Evolutionary conservation across 2,329 filamentous ascomycete species (phyloP), one percentile per base, ranked within the genome.

Genomic region (Tolypocladium guangdongense): DNA sequence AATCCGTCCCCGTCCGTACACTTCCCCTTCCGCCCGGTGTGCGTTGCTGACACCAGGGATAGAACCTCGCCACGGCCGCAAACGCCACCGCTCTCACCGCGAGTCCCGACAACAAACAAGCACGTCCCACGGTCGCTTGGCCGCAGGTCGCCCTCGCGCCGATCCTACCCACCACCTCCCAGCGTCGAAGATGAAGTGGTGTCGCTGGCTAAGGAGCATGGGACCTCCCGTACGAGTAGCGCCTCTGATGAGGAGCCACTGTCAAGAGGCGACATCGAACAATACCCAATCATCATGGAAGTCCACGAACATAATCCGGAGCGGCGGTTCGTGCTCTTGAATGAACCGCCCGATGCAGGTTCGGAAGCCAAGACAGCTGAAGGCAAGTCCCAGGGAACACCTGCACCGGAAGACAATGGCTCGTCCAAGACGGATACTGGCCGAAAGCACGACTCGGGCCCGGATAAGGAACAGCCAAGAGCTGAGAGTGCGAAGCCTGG

Each of bases 131-230:
- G 55, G 24, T 54, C 50, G n/a, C 55, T 54, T 38, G 46, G 49
- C 32, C 48, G 54, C 33, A 49, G 47, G 24, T 48, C 52, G 27
- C 50, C 43, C 18, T 38, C 45, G 24, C 38, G 49, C 63, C 67
- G 57, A 52, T 62, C 66, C 56, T 76, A 73, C 63, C 83, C 85
- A 7, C 86, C 85, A 1, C 74, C 75, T 20, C 84, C 86, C 4
- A 82, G 68, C 37, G 84, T 86, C 49, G 87, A 91, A 65, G 86
- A 90, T 63, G 87, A 89, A 65, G 71, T 65, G 18, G 75, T 73
- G 16, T 80, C 86, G 8, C 67, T 88, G 38, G 78, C 78, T 7
- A 81, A 76, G 64, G 87, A 90, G 63, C 68, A 80, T 60, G 73
- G 74, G 30, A 68, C 68, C 32, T 50, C 52, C 12, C 55, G 66